phyloP scores from a whole-genome alignment of 805 yeast genomes.

The Vanderwaltozyma tropicalis region DNA sequence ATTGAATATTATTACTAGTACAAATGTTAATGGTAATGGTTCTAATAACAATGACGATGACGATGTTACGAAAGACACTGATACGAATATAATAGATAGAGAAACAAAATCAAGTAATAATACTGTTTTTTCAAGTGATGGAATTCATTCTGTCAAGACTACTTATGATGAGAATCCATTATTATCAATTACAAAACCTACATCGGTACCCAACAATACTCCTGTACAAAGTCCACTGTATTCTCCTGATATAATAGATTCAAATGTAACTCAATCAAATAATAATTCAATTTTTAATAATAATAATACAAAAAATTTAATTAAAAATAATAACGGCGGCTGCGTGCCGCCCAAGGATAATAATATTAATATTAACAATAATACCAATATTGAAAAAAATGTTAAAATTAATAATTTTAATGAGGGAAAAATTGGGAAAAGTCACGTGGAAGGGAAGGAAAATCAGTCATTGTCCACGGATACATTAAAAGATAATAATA shows the following conservation, averaged over 20 bases:
- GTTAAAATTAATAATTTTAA: too few relatives aligned
- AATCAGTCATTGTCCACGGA: too few relatives aligned
- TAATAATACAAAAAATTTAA: not conserved
- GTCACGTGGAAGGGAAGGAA: too few relatives aligned
- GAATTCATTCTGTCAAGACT: conserved; percentile 10
- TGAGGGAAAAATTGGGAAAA: too few relatives aligned
- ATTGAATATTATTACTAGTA: too few relatives aligned
- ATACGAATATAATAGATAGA: too few relatives aligned
- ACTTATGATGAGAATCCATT: conserved; percentile 13
- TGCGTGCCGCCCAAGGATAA: conserved; percentile 5
- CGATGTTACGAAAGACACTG: not conserved
- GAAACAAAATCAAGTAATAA: too few relatives aligned
- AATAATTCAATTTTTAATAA: not conserved
- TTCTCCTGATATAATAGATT: conserved; percentile 3
- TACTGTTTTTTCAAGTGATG: conserved; percentile 4
- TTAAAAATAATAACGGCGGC: conserved; percentile 3
- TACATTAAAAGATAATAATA: conserved; percentile 10
- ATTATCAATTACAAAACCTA: conserved; percentile 11
- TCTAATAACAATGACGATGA: not conserved
- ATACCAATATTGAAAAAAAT: conserved; percentile 10
- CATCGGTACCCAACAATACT: conserved; percentile 23
- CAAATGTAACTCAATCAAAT: not conserved
- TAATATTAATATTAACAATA: not conserved
- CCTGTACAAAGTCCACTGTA: conserved; percentile 18
- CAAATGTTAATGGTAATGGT: not conserved